Percentiles rank a stretch among this genome's conserved stretches.
Evolutionary conservation across 441 rosid species (phyloP).

Genomic region (Pelargonium citronellum): DNA sequence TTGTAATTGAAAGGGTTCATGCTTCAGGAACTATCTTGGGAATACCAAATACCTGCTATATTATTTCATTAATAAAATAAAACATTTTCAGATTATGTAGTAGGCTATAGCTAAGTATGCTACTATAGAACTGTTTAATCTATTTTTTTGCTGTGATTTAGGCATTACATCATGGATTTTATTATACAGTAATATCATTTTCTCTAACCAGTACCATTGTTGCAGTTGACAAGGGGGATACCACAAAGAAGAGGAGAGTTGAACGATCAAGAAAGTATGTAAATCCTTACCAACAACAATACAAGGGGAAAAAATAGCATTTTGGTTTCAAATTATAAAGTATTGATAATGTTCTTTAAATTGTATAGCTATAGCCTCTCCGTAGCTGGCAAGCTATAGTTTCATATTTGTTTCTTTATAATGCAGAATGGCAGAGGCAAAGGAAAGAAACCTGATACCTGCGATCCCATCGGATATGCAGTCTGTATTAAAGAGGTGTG

Average conservation of each 20-base stretch:
- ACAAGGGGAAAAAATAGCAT: background rate
- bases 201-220: constrained; percentile 21
- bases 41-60: background rate
- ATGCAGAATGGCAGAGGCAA: constrained; percentile 74
- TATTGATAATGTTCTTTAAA: background rate
- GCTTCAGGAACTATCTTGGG: background rate
- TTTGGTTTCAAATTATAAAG: background rate
- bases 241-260: constrained; percentile 69
- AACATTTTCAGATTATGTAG: background rate
- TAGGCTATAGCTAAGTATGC: background rate
- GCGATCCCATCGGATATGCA: constrained; percentile 53
- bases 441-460: constrained; percentile 50
- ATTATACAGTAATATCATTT: constrained; percentile 6
- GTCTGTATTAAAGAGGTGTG: constrained; percentile 52
- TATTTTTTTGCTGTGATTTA: background rate
- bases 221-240: constrained; percentile 61
- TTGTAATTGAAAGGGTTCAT: background rate
- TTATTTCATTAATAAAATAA: background rate
- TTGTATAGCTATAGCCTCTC: background rate
- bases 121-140: background rate
- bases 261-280: constrained; percentile 69
- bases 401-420: constrained; percentile 6
- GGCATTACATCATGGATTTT: background rate
- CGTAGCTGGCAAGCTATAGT: too few species aligned
- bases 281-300: background rate